Percentiles rank a stretch among this genome's conserved stretches.
Conservation (phyloP, 2,329 filamentous ascomycete genomes). For the Fusarium poae region DNA sequence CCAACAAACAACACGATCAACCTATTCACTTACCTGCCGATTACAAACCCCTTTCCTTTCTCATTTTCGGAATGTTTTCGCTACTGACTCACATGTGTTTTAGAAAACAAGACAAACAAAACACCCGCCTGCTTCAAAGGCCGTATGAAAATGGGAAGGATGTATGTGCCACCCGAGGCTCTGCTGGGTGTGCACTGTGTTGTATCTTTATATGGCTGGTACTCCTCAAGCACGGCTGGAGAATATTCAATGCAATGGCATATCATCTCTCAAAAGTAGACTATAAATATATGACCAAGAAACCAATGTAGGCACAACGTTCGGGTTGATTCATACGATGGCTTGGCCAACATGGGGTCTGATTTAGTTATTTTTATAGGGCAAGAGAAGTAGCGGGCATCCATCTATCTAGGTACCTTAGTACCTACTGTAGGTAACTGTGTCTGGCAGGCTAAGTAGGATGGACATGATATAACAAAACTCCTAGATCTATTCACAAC, state of each 20-base stretch:
- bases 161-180: not conserved
- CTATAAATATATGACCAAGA: no score
- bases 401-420: not conserved
- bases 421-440: no score
- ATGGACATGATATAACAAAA: no score
- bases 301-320: not conserved
- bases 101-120: not conserved
- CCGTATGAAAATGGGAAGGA: not conserved
- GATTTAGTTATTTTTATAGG: not conserved
- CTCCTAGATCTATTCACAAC: not conserved
- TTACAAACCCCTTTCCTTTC: not conserved
- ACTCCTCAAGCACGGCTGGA: not conserved
- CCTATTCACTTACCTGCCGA: slow-evolving; percentile 2
- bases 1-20: not conserved
- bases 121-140: not conserved
- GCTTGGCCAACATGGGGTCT: not conserved
- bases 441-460: no score
- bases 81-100: not conserved
- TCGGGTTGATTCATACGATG: not conserved
- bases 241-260: not conserved
- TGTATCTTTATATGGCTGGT: not conserved
- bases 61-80: not conserved
- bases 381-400: not conserved
- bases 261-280: not conserved
- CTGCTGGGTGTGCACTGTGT: not conserved